Evolutionary conservation across 2,329 filamentous ascomycete species (phyloP).

Genomic region (Fusarium sterilihyphosum): DNA sequence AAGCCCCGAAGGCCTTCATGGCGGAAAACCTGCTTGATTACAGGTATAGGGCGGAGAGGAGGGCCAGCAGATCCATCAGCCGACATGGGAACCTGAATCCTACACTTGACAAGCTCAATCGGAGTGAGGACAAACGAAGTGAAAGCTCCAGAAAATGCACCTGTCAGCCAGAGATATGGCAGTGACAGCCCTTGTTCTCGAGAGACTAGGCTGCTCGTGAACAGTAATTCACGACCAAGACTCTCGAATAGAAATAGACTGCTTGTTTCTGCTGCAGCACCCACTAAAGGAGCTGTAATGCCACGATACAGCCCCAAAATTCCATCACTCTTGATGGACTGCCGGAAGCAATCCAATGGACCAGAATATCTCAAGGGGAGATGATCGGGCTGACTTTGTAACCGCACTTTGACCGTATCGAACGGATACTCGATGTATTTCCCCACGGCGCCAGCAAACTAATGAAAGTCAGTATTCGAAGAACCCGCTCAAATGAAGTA

Average conservation of each 20-base stretch:
- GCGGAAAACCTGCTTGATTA: slow-evolving; percentile 82
- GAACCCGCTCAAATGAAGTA: background rate
- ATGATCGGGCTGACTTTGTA: slow-evolving; percentile 93
- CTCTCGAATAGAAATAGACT: slow-evolving; percentile 93
- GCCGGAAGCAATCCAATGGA: slow-evolving; percentile 91
- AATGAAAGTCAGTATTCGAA: slow-evolving; percentile 3
- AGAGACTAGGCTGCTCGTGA: slow-evolving; percentile 59
- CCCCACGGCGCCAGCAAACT: slow-evolving; percentile 86
- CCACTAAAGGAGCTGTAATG: slow-evolving; percentile 88
- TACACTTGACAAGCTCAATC: slow-evolving; percentile 97
- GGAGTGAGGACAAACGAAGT: slow-evolving; percentile 93
- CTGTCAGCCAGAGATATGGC: slow-evolving; percentile 79
- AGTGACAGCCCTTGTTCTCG: slow-evolving; percentile 74
- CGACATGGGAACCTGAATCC: slow-evolving; percentile 82
- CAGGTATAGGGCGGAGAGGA: slow-evolving; percentile 70
- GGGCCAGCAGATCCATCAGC: slow-evolving; percentile 54
- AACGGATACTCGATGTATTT: slow-evolving; percentile 99
- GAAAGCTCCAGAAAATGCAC: slow-evolving; percentile 86
- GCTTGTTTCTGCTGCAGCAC: slow-evolving; percentile 91
- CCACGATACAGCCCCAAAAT: slow-evolving; percentile 86
- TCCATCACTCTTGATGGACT: slow-evolving; percentile 85
- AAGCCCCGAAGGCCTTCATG: slow-evolving; percentile 87
- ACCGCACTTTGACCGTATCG: slow-evolving; percentile 96
- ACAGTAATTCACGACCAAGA: slow-evolving; percentile 74
- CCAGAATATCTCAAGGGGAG: slow-evolving; percentile 84